phyloP scores from a whole-genome alignment of 805 yeast genomes.

The Wickerhamiella vanderwaltii region DNA sequence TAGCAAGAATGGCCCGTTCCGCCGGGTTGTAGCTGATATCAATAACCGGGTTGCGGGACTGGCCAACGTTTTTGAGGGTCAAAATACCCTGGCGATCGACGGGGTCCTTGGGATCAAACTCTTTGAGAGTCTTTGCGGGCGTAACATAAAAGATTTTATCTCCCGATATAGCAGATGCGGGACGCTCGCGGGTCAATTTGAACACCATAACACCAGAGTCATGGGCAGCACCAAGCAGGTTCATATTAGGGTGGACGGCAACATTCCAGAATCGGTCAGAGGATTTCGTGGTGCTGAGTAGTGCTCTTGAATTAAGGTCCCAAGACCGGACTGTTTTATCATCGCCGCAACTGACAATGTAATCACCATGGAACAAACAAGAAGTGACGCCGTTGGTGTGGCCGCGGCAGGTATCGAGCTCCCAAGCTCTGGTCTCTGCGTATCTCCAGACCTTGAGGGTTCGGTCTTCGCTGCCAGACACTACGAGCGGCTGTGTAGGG shows the following conservation, averaged over 20 bases:
- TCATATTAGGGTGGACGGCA: conserved; percentile 78
- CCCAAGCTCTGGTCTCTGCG: conserved; percentile 98
- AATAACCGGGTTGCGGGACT: conserved; percentile 75
- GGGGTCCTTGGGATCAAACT: conserved; percentile 56
- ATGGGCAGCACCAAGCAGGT: conserved; percentile 91
- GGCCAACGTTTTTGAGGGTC: conserved; percentile 73
- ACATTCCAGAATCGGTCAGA: conserved; percentile 95
- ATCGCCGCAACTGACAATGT: conserved; percentile 86
- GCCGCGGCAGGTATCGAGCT: conserved; percentile 96
- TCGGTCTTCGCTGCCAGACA: conserved; percentile 93
- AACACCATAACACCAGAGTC: conserved; percentile 97
- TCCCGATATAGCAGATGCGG: conserved; percentile 67
- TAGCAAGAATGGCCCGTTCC: conserved; percentile 73
- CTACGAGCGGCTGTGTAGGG: conserved; percentile 88
- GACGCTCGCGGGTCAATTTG: conserved; percentile 94
- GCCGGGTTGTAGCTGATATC: conserved; percentile 83
- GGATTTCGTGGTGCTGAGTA: conserved; percentile 86
- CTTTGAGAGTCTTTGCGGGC: conserved; percentile 74
- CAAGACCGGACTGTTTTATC: conserved; percentile 93
- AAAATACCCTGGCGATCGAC: conserved; percentile 59
- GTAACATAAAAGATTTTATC: conserved; percentile 66
- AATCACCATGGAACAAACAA: conserved; percentile 80
- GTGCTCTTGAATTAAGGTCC: conserved; percentile 90
- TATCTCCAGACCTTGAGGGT: conserved; percentile 93
- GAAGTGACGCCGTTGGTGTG: conserved; percentile 88